phyloP scores from a whole-genome alignment of 2,329 filamentous ascomycete genomes.

The Xylariaceae sp. region DNA sequence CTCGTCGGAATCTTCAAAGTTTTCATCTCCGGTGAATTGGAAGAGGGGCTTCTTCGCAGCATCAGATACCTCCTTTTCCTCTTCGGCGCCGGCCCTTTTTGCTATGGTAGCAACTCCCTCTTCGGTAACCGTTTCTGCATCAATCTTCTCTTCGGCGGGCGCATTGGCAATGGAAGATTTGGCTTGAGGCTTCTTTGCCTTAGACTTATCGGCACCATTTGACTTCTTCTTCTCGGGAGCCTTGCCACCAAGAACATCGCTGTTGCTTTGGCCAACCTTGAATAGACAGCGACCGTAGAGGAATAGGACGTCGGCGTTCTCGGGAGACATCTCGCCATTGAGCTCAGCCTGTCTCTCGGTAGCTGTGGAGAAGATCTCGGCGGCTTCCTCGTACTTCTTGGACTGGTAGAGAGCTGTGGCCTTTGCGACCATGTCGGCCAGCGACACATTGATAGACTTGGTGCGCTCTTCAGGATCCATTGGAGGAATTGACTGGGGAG shows the following conservation, averaged over 20 bases:
- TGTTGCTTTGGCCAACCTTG: conserved; percentile 92
- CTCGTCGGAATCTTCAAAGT: conserved; percentile 85
- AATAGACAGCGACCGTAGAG: conserved; percentile 93
- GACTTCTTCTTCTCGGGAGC: conserved; percentile 64
- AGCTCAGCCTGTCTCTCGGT: conserved; percentile 88
- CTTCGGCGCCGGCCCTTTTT: conserved; percentile 51
- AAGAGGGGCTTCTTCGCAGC: conserved; percentile 82
- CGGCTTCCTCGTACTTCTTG: conserved; percentile 85
- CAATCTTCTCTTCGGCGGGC: conserved; percentile 48
- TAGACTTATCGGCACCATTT: conserved; percentile 48
- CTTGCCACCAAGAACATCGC: conserved; percentile 88
- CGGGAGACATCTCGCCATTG: conserved; percentile 88
- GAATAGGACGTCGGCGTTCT: conserved; percentile 94
- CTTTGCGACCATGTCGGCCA: conserved; percentile 79
- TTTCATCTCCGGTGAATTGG: conserved; percentile 92
- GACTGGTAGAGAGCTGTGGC: conserved; percentile 86
- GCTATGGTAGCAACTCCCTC: conserved; percentile 54
- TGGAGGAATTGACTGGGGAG: conserved; percentile 42
- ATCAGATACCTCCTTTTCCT: conserved; percentile 47
- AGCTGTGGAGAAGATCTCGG: conserved; percentile 87
- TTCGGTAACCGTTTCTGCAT: conserved; percentile 52
- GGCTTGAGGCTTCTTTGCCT: conserved; percentile 48
- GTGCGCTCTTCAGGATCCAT: conserved; percentile 52
- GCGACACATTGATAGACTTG: conserved; percentile 65
- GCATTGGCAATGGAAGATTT: conserved; percentile 46